These are phyloP conservation scores for Boletus bicolor DNA, from an alignment of 768 basidiomycete species.

Conservation along the genomic window DNA sequence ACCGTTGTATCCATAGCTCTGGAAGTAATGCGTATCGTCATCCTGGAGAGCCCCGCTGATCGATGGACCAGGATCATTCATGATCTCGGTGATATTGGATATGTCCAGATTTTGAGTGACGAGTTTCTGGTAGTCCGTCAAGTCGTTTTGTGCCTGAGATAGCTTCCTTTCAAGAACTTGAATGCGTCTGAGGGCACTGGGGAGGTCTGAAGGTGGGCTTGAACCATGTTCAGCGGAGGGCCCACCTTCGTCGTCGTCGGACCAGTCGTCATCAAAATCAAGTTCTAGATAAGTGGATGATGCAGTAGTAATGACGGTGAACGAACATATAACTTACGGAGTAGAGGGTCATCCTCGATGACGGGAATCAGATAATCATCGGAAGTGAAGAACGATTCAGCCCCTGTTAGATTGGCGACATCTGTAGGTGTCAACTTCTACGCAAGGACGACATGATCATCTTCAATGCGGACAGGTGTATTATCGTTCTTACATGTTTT, in stretches of 20 bases:
- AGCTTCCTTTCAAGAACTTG: slow-evolving; percentile 61
- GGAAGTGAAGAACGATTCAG: slow-evolving; percentile 60
- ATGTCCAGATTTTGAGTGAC: slow-evolving; percentile 54
- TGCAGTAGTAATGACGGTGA: not conserved
- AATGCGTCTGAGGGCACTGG: slow-evolving; percentile 44
- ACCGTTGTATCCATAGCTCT: slow-evolving; percentile 89
- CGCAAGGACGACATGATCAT: slow-evolving; percentile 4
- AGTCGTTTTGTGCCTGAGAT: slow-evolving; percentile 51
- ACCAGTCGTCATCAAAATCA: slow-evolving; percentile 67
- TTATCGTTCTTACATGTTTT: slow-evolving; percentile 49
- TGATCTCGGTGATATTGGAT: slow-evolving; percentile 40
- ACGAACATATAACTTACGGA: slow-evolving; percentile 57
- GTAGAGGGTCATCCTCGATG: slow-evolving; percentile 82
- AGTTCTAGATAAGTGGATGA: slow-evolving; percentile 44
- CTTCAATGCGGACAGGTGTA: not conserved
- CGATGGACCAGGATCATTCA: slow-evolving; percentile 34
- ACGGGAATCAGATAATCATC: slow-evolving; percentile 83
- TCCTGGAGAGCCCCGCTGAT: slow-evolving; percentile 46
- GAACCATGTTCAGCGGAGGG: slow-evolving; percentile 1
- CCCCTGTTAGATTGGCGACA: slow-evolving; percentile 47
- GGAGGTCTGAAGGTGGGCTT: slow-evolving; percentile 29
- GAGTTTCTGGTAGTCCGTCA: slow-evolving; percentile 59
- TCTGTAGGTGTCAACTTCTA: slow-evolving; percentile 54
- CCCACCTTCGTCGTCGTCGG: slow-evolving; percentile 46
- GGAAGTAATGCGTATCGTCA: slow-evolving; percentile 93